Conservation (phyloP, 768 basidiomycete species). For the Serendipita indica region DNA sequence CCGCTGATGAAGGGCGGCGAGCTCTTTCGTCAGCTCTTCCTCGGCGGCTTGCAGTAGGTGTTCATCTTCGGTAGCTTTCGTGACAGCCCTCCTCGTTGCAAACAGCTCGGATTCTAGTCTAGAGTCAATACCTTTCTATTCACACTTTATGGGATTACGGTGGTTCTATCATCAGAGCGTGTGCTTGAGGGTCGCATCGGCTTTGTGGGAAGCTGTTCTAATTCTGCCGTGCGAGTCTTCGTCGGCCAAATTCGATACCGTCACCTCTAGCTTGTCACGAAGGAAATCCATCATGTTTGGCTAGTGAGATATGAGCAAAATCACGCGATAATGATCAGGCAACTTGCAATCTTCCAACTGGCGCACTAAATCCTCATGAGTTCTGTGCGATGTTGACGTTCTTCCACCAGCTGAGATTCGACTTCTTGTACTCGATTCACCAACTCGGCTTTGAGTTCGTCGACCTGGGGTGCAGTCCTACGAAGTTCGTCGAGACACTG, state of each 20-base stretch:
- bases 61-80: too few relatives aligned
- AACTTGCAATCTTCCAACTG: background rate
- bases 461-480: background rate
- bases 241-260: background rate
- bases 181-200: background rate
- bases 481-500: background rate
- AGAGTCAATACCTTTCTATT: background rate
- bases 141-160: background rate
- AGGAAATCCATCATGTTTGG: background rate
- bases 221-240: background rate
- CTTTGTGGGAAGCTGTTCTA: background rate
- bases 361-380: background rate
- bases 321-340: background rate
- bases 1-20: too few relatives aligned
- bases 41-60: too few relatives aligned
- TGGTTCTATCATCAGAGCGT: too few relatives aligned
- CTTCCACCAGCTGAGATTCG: background rate
- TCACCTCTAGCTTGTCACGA: background rate
- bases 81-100: too few relatives aligned
- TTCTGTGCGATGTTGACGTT: background rate
- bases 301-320: background rate
- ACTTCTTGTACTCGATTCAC: background rate
- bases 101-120: too few relatives aligned
- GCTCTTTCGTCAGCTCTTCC: too few relatives aligned
- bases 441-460: background rate